phyloP scores from a whole-genome alignment of 177 flowering plant species.

The Vitis hybrid region DNA sequence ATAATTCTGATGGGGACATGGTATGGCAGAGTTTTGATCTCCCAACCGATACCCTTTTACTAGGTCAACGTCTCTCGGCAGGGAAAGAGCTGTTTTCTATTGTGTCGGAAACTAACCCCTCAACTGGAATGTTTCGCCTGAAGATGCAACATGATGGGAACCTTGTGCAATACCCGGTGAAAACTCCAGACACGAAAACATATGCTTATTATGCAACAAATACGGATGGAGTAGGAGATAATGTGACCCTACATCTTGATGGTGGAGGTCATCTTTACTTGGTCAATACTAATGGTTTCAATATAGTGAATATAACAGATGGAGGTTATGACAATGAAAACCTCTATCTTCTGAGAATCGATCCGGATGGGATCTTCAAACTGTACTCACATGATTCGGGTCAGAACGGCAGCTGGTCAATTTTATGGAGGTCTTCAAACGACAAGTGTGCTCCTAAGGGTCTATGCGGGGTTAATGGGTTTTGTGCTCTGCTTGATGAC shows the following conservation, averaged over 20 bases:
- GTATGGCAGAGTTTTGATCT: constrained; percentile 16
- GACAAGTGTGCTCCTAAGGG: constrained; percentile 6
- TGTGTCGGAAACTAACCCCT: neutral
- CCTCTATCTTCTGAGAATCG: neutral
- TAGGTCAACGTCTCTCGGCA: constrained; percentile 7
- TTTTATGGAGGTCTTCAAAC: neutral
- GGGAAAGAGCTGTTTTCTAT: constrained; percentile 1
- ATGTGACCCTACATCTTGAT: constrained; percentile 8
- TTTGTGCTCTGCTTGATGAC: neutral
- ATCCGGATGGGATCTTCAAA: constrained; percentile 14
- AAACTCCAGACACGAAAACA: neutral
- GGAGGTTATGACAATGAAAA: neutral
- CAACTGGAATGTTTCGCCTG: neutral
- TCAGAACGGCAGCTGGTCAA: constrained; percentile 4
- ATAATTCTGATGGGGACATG: neutral
- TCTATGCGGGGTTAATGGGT: constrained; percentile 10
- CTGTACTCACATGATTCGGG: constrained; percentile 4
- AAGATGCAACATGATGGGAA: constrained; percentile 7
- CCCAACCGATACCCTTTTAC: constrained; percentile 21
- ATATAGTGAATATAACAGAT: neutral
- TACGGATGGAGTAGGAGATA: neutral
- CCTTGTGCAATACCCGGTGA: constrained; percentile 3
- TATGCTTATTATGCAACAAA: constrained; percentile 10
- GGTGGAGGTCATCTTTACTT: constrained; percentile 11
- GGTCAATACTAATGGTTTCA: neutral